Conservation (phyloP, 139 green algal genomes). For the Chlorella sp. region DNA sequence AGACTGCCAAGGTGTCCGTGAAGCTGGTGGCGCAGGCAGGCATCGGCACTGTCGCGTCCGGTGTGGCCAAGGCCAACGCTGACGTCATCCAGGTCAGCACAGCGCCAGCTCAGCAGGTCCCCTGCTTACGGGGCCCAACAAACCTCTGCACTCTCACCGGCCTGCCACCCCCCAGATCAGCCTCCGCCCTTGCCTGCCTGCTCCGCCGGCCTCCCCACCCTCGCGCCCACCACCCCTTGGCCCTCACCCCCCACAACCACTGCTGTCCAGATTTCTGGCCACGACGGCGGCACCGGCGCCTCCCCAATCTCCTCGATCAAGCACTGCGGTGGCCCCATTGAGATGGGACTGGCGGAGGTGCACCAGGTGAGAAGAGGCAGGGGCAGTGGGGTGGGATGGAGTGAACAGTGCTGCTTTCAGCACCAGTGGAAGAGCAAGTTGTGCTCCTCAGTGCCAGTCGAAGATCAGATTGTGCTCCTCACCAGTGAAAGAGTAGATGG, state of each 20-base stretch:
- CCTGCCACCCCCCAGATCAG: neutral
- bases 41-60: constrained; percentile 96
- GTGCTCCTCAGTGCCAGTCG: too few species aligned
- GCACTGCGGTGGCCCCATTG: constrained; percentile 96
- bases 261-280: constrained; percentile 81
- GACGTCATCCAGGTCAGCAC: constrained; percentile 92
- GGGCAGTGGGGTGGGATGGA: too few species aligned
- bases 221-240: neutral
- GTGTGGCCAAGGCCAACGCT: constrained; percentile 98
- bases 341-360: constrained; percentile 91
- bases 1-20: constrained; percentile 91
- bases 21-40: constrained; percentile 99
- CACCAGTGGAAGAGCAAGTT: too few species aligned
- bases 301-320: constrained; percentile 98
- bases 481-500: too few species aligned
- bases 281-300: constrained; percentile 98
- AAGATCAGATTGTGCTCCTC: too few species aligned
- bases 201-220: neutral
- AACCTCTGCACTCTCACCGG: too few species aligned
- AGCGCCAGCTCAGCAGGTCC: too few species aligned
- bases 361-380: neutral
- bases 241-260: neutral
- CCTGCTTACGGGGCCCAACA: too few species aligned
- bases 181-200: neutral
- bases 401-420: too few species aligned